Base-by-base conservation (phyloP, 768 basidiomycete genomes). In the Candolleomyces aberdarensis region DNA sequence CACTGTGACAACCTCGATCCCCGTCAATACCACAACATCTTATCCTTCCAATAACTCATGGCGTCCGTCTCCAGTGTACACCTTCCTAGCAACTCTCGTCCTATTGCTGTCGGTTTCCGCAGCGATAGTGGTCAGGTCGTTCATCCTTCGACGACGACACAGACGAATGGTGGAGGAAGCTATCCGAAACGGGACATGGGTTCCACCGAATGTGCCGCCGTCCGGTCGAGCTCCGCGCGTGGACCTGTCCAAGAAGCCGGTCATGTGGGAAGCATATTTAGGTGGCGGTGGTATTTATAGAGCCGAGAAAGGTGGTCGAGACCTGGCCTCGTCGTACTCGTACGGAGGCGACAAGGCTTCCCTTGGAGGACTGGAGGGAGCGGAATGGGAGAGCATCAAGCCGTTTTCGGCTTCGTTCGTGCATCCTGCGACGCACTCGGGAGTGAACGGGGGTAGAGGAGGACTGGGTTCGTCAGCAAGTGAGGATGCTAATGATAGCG, bases 61-160 rank as follows among this genome's bases (percentile, higher is more conserved):
- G 40, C 49, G 58, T 32, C 22, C 51, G 47, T 47, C 52, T 26
- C 48, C 66, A 80, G 79, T 80, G 22, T 80, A 80, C 65, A 80
- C 81, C 5, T 81, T 83, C 62, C 77, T 83, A 53, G 87, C 88
- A 3, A 89, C 88, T 2, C 81, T 89, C 55, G 80, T 89, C 61
- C 82, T 89, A 20, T 81, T 90, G 19, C 80, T 89, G 22, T 76
- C 78, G 44, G 83, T 90, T n/a, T 87, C 86, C 9, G 82, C 82
- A 2, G 85, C 85, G 13, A 87, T 89, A 67, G 81, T 89, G 62
- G 64, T 83, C 50, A 51, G 49, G 49, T 88, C 86, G 20, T 78
- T 88, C 60, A 62, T 88, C 44, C 76, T 89, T n/a, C 80, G 88
- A 3, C 73, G 86, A 14, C 80, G 88, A 3, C 84, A 86, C 59